Percentiles rank a stretch among this genome's conserved stretches.
Conservation (phyloP, 2,329 filamentous ascomycete genomes). For the Hymenoscyphus albidus region DNA sequence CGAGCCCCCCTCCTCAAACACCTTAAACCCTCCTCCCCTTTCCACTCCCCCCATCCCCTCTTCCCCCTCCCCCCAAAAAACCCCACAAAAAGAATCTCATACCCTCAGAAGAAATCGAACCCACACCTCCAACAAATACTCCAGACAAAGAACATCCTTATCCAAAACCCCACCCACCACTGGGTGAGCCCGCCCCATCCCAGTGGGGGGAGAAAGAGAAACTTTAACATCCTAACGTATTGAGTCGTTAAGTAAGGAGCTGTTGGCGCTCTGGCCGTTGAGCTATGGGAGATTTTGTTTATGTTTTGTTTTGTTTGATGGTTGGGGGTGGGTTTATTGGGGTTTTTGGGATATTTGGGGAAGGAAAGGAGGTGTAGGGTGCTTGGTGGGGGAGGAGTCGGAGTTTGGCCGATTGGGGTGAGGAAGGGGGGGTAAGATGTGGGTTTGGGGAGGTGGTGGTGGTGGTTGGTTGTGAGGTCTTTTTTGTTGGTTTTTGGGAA, state of each 20-base stretch:
- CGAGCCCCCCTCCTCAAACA: not conserved
- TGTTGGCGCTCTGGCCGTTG: not conserved
- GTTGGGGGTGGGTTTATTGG: not conserved
- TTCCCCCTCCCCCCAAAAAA: too few species aligned
- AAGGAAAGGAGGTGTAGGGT: not conserved
- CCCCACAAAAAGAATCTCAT: not conserved
- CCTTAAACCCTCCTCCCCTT: too few species aligned
- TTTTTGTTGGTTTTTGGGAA: not conserved
- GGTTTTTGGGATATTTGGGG: not conserved
- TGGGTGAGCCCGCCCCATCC: not conserved
- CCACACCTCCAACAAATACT: not conserved
- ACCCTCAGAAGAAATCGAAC: not conserved
- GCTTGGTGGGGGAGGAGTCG: not conserved
- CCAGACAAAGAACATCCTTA: not conserved
- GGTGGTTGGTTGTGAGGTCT: not conserved
- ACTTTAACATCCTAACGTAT: not conserved
- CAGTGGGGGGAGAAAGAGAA: not conserved
- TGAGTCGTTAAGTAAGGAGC: not conserved
- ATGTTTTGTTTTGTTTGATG: not conserved
- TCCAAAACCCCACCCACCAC: not conserved
- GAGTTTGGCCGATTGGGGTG: not conserved
- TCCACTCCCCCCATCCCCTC: too few species aligned
- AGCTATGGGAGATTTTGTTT: not conserved
- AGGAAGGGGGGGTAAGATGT: not conserved
- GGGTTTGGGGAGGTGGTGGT: not conserved